phyloP scores from a whole-genome alignment of 164 flowering plant species.

The Vitis rotundifolia region DNA sequence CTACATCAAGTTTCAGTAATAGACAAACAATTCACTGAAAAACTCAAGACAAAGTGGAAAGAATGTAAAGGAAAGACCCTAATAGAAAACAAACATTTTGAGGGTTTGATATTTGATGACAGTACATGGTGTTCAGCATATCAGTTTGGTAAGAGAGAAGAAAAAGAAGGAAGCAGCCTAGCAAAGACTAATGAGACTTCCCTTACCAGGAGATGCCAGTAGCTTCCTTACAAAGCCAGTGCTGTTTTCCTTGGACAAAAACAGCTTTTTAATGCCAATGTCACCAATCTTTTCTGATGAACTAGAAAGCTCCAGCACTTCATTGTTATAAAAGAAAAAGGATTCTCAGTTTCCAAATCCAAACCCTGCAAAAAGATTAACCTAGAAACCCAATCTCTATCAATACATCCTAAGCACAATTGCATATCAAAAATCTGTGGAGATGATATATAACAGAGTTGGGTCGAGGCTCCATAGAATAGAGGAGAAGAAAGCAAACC shows the following conservation, averaged over 20 bases:
- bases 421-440: too few relatives aligned
- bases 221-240: constrained; percentile 21
- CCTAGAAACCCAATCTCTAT: too few relatives aligned
- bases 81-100: too few relatives aligned
- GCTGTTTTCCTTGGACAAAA: constrained; percentile 16
- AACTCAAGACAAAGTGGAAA: neutral
- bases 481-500: neutral
- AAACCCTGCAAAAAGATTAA: too few relatives aligned
- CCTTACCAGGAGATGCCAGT: constrained; percentile 23
- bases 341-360: too few relatives aligned
- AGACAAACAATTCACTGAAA: neutral
- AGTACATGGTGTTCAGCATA: too few relatives aligned
- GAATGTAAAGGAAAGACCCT: too few relatives aligned
- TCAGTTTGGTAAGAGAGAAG: neutral
- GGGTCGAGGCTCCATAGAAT: too few relatives aligned
- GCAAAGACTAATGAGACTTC: too few relatives aligned
- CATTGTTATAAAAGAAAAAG: constrained; percentile 5
- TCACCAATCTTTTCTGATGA: constrained; percentile 1
- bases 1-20: neutral
- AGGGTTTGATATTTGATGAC: too few relatives aligned
- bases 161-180: neutral
- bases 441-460: too few relatives aligned
- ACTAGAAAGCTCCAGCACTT: constrained; percentile 9
- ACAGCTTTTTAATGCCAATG: constrained; percentile 2
- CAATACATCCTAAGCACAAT: too few relatives aligned